Base-by-base conservation (phyloP, 2,329 filamentous ascomycete species). In the Colletotrichum acutatum region DNA sequence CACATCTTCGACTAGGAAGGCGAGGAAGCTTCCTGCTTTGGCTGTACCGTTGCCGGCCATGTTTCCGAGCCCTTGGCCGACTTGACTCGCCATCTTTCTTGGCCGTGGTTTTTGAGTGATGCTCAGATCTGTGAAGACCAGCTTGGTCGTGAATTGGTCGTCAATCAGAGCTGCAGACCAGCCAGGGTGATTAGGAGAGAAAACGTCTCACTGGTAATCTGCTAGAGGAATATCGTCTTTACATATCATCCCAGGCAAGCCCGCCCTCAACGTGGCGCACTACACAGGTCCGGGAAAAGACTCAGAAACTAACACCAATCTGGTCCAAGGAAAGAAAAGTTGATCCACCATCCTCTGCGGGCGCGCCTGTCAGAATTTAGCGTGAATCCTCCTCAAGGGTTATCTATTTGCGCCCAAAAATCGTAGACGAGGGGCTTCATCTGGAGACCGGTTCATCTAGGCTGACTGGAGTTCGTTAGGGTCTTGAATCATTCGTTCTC, bases 21-120 rank as follows among this genome's bases (percentile, higher is more conserved):
- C 22, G 5, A 72, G 53, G 42, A 72, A 60, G 66, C 59, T 34
- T 1, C 42, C 66, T 1, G 66, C 66, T 22, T 26, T 42, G 8
- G 59, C 53, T 9, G 66, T 65, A 5, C 54, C 66, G 32, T 72
- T 70, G n/a, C 32, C 32, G 32, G 42, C 53, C 34, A 69, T 49
- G 8, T 14, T 46, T 1, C 32, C 54, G n/a, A 49, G n/a, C 19
- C 9, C 54, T 7, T 59, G 56, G 32, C 14, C 19, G 14, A 26
- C 42, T 34, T 54, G n/a, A 14, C 2, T 16, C 9, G 49, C 8
- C 14, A 37, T 30, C n/a, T 14, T 30, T 6, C 11, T 12, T 54
- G 22, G n/a, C 4, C 1, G 24, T 3, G n/a, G 26, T 19, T 37
- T 14, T 42, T 32, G 6, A 37, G 24, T 5, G 30, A 26, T 53